Percentiles rank a stretch among this genome's conserved stretches.
Evolutionary conservation across 257 asterid species (phyloP).

Genomic region (Dorcoceras hygrometricum): DNA sequence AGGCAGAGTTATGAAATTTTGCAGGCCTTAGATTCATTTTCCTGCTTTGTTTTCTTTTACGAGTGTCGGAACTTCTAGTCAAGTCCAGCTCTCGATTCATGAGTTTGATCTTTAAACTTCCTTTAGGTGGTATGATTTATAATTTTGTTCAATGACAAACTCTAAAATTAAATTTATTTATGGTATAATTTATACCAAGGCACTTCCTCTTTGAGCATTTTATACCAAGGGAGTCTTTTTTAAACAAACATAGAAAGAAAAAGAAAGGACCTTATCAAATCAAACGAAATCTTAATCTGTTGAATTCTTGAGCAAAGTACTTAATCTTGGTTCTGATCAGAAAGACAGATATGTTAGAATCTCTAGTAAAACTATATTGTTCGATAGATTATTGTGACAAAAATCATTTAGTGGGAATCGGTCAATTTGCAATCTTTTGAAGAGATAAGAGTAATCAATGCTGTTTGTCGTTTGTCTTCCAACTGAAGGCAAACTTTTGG

Average conservation of each 20-base stretch:
- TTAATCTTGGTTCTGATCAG: not conserved
- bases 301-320: not conserved
- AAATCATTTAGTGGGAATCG: conserved; percentile 21
- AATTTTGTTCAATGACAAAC: too few species aligned
- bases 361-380: conserved; percentile 25
- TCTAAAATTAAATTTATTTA: too few species aligned
- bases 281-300: not conserved
- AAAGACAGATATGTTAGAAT: conserved; percentile 35
- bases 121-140: too few species aligned
- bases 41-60: conserved; percentile 17
- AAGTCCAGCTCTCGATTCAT: conserved; percentile 11
- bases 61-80: conserved; percentile 2
- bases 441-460: not conserved
- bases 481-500: conserved; percentile 26
- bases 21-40: conserved; percentile 51
- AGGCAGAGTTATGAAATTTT: conserved; percentile 52
- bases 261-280: too few species aligned
- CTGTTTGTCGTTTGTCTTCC: conserved; percentile 24
- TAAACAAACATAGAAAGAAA: too few species aligned
- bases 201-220: too few species aligned
- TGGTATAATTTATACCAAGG: too few species aligned
- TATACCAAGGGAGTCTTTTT: too few species aligned
- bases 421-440: conserved; percentile 7
- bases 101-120: conserved; percentile 8
- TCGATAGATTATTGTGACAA: conserved; percentile 25